A percentile compares a stretch with the other conserved stretches of the same genome.
Conservation (phyloP, 371 early-diverging fungal species). For the Mortierella sp. region DNA sequence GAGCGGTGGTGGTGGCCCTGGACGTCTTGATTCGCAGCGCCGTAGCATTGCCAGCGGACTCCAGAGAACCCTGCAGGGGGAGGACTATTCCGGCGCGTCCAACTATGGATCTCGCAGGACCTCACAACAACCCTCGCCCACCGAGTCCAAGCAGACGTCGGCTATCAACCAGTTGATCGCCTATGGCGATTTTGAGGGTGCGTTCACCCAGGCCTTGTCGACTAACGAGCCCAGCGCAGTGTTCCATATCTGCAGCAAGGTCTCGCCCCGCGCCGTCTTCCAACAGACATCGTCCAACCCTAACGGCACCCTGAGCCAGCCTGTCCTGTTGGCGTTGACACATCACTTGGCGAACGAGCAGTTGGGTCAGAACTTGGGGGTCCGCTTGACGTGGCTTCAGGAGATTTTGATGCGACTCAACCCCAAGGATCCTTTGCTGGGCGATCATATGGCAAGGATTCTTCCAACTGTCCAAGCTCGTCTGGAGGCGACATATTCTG, state of each 20-base stretch:
- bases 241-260: constrained; percentile 37
- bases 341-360: constrained; percentile 51
- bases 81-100: constrained; percentile 5
- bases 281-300: constrained; percentile 39
- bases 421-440: constrained; percentile 34
- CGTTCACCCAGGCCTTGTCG: constrained; percentile 52
- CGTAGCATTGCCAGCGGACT: constrained; percentile 35
- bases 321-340: constrained; percentile 43
- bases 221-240: constrained; percentile 39
- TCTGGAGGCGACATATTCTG: constrained; percentile 32
- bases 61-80: constrained; percentile 45
- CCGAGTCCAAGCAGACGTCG: constrained; percentile 33
- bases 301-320: constrained; percentile 44
- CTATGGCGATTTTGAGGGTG: constrained; percentile 48
- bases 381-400: constrained; percentile 50
- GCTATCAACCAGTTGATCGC: constrained; percentile 43
- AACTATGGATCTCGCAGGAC: constrained; percentile 35
- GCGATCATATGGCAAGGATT: constrained; percentile 41
- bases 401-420: constrained; percentile 46
- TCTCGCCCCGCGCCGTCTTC: constrained; percentile 51
- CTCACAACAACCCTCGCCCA: constrained; percentile 45
- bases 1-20: neutral
- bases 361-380: constrained; percentile 32
- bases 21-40: constrained; percentile 31
- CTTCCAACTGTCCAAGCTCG: constrained; percentile 34